Evolutionary conservation across 257 asterid genomes (phyloP).

Genomic region (Marsdenia floribunda): DNA sequence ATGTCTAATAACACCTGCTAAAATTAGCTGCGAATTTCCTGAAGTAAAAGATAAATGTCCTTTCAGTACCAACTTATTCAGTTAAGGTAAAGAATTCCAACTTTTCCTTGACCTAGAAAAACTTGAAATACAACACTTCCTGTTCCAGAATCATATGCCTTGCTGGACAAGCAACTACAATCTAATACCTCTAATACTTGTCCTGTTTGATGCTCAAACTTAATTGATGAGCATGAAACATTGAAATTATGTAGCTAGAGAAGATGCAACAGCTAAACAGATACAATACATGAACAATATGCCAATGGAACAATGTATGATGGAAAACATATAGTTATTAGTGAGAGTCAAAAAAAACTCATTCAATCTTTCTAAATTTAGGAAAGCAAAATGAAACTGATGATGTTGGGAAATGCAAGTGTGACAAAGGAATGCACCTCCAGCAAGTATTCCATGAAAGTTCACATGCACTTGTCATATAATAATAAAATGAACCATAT

Average conservation of each 20-base stretch:
- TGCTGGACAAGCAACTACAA: background rate
- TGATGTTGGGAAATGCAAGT: background rate
- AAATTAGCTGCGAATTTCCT: conserved; percentile 67
- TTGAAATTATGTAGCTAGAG: background rate
- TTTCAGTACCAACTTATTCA: background rate
- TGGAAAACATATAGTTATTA: background rate
- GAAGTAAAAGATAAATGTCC: conserved; percentile 19
- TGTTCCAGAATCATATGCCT: background rate
- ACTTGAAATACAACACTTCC: background rate
- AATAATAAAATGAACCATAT: conserved; percentile 9
- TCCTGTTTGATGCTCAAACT: background rate
- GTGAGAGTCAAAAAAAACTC: background rate
- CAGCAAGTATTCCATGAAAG: background rate
- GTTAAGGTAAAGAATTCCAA: background rate
- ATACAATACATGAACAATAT: background rate
- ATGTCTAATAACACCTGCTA: conserved; percentile 84
- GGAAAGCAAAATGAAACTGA: background rate
- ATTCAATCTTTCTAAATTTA: background rate
- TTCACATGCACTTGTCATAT: background rate
- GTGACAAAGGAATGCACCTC: background rate
- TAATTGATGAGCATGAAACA: background rate
- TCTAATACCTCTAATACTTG: background rate
- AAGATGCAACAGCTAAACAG: background rate
- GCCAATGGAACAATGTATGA: background rate
- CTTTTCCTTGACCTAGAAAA: background rate